Conservation (phyloP, 2,329 filamentous ascomycete genomes). For the Corinectria fuckeliana region DNA sequence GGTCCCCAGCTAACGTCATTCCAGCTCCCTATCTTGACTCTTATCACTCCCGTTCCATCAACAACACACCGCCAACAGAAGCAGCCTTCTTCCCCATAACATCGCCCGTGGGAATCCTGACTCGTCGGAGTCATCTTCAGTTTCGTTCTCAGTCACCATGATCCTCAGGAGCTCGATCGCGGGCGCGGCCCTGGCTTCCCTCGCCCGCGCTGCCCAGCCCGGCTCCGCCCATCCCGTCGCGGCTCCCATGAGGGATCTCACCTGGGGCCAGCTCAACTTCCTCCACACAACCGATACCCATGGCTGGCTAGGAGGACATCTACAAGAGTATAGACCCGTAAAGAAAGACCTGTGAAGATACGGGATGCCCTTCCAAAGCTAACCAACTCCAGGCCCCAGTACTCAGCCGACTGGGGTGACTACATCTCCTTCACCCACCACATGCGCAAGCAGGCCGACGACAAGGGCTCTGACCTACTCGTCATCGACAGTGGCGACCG, state of each 20-base stretch:
- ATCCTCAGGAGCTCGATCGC: slow-evolving; percentile 37
- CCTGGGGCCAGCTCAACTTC: slow-evolving; percentile 96
- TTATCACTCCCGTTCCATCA: neutral
- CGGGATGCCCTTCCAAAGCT: slow-evolving; percentile 1
- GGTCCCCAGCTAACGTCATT: slow-evolving; percentile 14
- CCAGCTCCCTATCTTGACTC: neutral
- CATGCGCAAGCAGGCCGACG: slow-evolving; percentile 79
- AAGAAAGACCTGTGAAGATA: neutral
- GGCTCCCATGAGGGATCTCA: slow-evolving; percentile 81
- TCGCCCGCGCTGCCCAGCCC: slow-evolving; percentile 70
- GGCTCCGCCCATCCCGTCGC: slow-evolving; percentile 77
- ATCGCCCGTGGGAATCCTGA: neutral
- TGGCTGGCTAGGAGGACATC: slow-evolving; percentile 92
- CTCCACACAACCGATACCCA: slow-evolving; percentile 97
- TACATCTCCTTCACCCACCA: slow-evolving; percentile 92
- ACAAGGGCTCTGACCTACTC: slow-evolving; percentile 81
- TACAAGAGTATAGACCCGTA: slow-evolving; percentile 74
- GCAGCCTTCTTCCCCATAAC: neutral
- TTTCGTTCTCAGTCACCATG: slow-evolving; percentile 16
- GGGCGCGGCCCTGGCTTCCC: slow-evolving; percentile 43
- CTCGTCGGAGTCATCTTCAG: neutral
- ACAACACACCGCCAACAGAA: neutral
- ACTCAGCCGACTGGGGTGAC: slow-evolving; percentile 96
- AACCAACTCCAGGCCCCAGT: slow-evolving; percentile 69
- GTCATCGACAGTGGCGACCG: slow-evolving; percentile 95